Evolutionary conservation across 345 rosid species (phyloP), one percentile per base, ranked within the genome.

Genomic region (Pseudoturritis turrita): DNA sequence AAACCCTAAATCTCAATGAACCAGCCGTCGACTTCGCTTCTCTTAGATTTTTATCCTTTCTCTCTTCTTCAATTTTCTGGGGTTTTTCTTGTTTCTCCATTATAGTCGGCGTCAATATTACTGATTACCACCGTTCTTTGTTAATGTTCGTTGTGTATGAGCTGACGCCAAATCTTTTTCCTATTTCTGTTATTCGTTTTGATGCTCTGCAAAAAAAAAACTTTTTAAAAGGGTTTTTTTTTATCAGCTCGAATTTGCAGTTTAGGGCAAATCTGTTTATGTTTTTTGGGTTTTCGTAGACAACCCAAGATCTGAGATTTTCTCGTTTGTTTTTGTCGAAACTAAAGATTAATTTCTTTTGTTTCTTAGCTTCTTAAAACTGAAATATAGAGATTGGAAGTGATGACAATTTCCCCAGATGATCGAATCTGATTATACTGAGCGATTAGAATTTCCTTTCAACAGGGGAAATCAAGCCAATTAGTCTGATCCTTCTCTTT

Each of bases 391-490:
- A 33, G 74, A 67, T 2, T 26, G 79, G 79, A 75, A 36, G 58
- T 75, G 79, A 76, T 70, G 75, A 76, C 62, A 59, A 68, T 75
- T 75, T 75, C 79, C 75, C 79, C 79, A 75, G 52, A 44, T 75
- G 70, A 75, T 75, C 69, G 75, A 75, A 67, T 35, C 64, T 68
- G 79, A 75, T 69, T 75, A 69, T 68, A 75, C 69, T 60, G 58
- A 68, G 79, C 79, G 74, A 75, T 2, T 66, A 40, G 11, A 36
- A 53, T 23, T 68, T 68, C 57, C 57, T 46, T 40, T 35, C 52
- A 21, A 21, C 56, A 23, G 69, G 46, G 69, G 70, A 61, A 68
- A 31, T 61, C 70, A 75, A 75, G 75, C 79, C 79, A 23, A 69
- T 28, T 66, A 40, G 3, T 74, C 78, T 74, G 73, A 74, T 74